Base-by-base conservation (phyloP, 2,329 filamentous ascomycete species). In the Huntiella omanensis region DNA sequence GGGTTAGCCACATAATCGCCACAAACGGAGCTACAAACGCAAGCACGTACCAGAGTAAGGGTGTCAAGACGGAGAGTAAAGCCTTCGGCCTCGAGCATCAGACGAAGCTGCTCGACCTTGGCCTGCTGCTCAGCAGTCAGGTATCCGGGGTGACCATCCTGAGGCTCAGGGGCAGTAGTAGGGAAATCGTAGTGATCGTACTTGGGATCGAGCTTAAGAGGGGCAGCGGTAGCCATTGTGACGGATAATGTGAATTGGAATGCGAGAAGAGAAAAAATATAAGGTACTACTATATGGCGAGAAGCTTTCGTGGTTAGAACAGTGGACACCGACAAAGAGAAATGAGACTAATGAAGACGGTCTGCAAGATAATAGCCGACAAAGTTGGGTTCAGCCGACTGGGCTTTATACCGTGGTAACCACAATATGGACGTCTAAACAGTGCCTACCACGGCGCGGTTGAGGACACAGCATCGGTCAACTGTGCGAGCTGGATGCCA, bases 121-220 rank as follows among this genome's bases (percentile, higher is more conserved):
- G 85, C 86, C 73, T 94, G 82, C 68, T 96, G 86, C 62, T 83
- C 74, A 19, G 76, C 70, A 47, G 80, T 91, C 57, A 92, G 81
- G 64, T 92, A 76, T 60, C 91, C 91, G 52, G 88, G 80, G 63
- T 95, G 86, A 53, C 91, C 91, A 56, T 69, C 67, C 59, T 79
- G 74, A 40, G 71, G 61, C 54, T 75, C 74, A 47, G 82, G 74
- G 40, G 84, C 76, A 52, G 74, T 80, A 53, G 79, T 84, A 52
- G 91, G 91, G 69, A 75, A 96, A 64, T 95, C 87, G 65, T 91
- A 96, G 69, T 92, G 63, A 67, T 96, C 91, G 70, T 96, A 93
- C 68, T 94, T 95, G 61, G 83, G 72, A 64, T 93, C 79, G 56
- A 85, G 60, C 61, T 75, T 66, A 65, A 75, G 47, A 34, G 47